Percentiles rank a stretch among this genome's conserved stretches.
Conservation (phyloP, 2,329 filamentous ascomycete genomes). For the Talaromyces sp. region DNA sequence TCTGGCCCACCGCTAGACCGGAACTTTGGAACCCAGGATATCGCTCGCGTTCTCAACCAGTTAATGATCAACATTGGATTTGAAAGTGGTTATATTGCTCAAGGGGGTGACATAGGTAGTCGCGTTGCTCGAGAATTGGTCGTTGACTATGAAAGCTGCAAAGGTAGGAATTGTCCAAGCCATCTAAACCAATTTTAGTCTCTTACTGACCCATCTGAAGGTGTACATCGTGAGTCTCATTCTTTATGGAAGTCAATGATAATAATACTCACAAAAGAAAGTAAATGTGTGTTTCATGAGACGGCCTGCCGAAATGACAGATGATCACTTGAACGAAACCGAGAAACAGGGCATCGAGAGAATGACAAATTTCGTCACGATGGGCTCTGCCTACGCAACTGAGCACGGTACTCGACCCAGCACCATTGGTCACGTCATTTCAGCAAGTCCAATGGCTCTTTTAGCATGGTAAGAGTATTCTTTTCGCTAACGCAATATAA, state of each 20-base stretch:
- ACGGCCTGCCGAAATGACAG: constrained; percentile 26
- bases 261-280: constrained; percentile 16
- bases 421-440: constrained; percentile 39
- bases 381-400: constrained; percentile 28
- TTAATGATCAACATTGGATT: constrained; percentile 36
- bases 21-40: constrained; percentile 26
- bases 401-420: constrained; percentile 37
- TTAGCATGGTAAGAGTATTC: constrained; percentile 32
- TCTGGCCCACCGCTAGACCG: constrained; percentile 32
- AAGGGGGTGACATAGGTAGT: constrained; percentile 38
- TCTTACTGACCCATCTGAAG: constrained; percentile 10
- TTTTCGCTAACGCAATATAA: neutral
- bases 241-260: neutral
- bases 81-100: constrained; percentile 32
- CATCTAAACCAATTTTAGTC: neutral
- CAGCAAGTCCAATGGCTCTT: constrained; percentile 34
- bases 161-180: constrained; percentile 24
- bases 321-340: constrained; percentile 20
- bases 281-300: constrained; percentile 33
- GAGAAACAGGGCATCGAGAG: constrained; percentile 36
- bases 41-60: constrained; percentile 31
- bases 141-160: constrained; percentile 32
- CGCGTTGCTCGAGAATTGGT: constrained; percentile 26
- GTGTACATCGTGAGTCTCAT: constrained; percentile 31
- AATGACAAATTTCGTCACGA: constrained; percentile 19